Conservation (phyloP, 345 rosid species). For the Eucalyptus regnans region DNA sequence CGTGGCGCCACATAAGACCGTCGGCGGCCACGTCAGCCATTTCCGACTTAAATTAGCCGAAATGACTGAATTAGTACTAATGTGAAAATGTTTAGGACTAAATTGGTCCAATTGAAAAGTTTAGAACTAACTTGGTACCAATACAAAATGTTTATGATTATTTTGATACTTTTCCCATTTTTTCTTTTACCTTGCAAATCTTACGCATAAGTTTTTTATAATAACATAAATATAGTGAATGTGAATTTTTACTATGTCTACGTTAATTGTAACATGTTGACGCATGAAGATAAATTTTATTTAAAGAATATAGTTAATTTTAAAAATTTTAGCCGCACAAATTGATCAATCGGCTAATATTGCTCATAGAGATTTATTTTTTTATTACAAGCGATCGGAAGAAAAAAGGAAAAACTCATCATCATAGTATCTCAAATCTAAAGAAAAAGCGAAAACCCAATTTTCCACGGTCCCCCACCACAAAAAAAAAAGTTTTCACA, state of each 20-base stretch:
- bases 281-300: background rate
- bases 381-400: background rate
- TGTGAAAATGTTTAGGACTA: too few species aligned
- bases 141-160: too few species aligned
- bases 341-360: background rate
- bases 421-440: background rate
- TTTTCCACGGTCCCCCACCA: background rate
- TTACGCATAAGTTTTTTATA: background rate
- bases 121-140: fast-evolving
- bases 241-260: background rate
- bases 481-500: background rate
- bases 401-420: background rate
- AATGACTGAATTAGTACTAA: fast-evolving
- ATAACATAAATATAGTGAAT: background rate
- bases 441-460: background rate
- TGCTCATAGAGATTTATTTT: background rate
- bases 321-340: background rate
- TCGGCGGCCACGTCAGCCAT: too few species aligned
- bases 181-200: background rate
- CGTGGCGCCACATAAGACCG: too few species aligned
- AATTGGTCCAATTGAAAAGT: too few species aligned
- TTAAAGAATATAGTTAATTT: background rate
- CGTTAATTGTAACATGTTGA: background rate
- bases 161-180: background rate
- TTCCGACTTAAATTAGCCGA: fast-evolving